phyloP scores from a whole-genome alignment of 1,284 basidiomycete species.

The Naganishia cerealis region DNA sequence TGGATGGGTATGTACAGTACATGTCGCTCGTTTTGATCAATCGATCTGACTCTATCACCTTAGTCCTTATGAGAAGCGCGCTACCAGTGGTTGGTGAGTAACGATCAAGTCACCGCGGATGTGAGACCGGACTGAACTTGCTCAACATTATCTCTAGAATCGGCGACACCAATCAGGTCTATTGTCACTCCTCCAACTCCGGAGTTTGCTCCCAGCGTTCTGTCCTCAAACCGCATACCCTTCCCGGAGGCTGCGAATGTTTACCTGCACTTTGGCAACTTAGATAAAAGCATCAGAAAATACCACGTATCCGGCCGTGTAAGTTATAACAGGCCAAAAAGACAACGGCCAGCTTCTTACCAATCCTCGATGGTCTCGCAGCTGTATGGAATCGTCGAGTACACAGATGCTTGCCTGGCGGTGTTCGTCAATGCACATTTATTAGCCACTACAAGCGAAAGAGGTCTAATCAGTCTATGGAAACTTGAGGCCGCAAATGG shows the following conservation, averaged over 20 bases:
- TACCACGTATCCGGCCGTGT: conserved; percentile 38
- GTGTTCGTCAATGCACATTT: conserved; percentile 70
- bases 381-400: conserved; percentile 64
- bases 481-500: conserved; percentile 57
- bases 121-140: not conserved
- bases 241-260: conserved; percentile 38
- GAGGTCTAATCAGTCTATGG: conserved; percentile 78
- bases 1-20: conserved; percentile 41
- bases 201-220: conserved; percentile 32
- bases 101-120: conserved; percentile 35
- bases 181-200: conserved; percentile 36
- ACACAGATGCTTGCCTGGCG: conserved; percentile 60
- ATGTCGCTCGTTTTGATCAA: conserved; percentile 39
- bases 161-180: conserved; percentile 64
- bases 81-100: conserved; percentile 47
- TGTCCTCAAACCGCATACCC: conserved; percentile 40
- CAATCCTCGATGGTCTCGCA: conserved; percentile 40
- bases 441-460: conserved; percentile 72
- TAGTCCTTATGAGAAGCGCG: conserved; percentile 45
- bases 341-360: not conserved
- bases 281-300: conserved; percentile 44
- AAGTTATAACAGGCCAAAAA: conserved; percentile 22
- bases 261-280: conserved; percentile 51
- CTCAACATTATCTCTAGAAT: conserved; percentile 39
- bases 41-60: conserved; percentile 42